phyloP scores from a whole-genome alignment of 1,284 basidiomycete species.

The Blastosporella zonata region DNA sequence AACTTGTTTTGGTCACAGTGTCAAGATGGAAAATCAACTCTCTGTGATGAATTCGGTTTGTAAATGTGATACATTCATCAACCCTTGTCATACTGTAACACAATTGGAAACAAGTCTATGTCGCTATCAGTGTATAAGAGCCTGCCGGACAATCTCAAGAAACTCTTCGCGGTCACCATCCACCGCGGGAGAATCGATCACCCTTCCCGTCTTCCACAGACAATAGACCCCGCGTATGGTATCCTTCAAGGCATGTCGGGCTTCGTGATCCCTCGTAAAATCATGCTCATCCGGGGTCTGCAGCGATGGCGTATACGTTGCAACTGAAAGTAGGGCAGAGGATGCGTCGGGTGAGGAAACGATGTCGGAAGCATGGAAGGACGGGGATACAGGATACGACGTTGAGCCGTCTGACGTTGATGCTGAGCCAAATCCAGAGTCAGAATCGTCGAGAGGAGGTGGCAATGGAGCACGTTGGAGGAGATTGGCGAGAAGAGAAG shows the following conservation, averaged over 20 bases:
- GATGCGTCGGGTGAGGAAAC: conserved; percentile 1
- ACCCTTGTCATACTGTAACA: background rate
- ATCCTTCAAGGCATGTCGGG: conserved; percentile 37
- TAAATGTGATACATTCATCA: too few relatives aligned
- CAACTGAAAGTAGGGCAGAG: conserved; percentile 1
- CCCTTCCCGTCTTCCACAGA: conserved; percentile 44
- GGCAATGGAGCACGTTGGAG: conserved; percentile 27
- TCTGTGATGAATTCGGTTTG: too few relatives aligned
- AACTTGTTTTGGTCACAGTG: too few relatives aligned
- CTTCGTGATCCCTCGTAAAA: conserved; percentile 12
- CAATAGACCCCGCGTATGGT: conserved; percentile 47
- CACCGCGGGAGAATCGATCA: conserved; percentile 9
- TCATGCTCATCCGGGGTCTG: background rate
- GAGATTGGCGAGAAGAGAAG: conserved; percentile 35
- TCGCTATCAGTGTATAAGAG: conserved; percentile 25
- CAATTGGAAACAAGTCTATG: background rate
- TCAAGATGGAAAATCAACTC: too few relatives aligned
- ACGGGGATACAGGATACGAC: conserved; percentile 8
- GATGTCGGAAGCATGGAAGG: background rate
- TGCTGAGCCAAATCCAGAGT: conserved; percentile 25
- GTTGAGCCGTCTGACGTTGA: conserved; percentile 10
- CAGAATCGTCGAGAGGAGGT: conserved; percentile 26
- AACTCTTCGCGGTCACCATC: conserved; percentile 34
- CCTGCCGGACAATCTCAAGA: conserved; percentile 35
- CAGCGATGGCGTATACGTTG: conserved; percentile 1